Evolutionary conservation across 2,329 filamentous ascomycete species (phyloP), one percentile per base, ranked within the genome.

Genomic region (Plectosphaerella cucumerina): DNA sequence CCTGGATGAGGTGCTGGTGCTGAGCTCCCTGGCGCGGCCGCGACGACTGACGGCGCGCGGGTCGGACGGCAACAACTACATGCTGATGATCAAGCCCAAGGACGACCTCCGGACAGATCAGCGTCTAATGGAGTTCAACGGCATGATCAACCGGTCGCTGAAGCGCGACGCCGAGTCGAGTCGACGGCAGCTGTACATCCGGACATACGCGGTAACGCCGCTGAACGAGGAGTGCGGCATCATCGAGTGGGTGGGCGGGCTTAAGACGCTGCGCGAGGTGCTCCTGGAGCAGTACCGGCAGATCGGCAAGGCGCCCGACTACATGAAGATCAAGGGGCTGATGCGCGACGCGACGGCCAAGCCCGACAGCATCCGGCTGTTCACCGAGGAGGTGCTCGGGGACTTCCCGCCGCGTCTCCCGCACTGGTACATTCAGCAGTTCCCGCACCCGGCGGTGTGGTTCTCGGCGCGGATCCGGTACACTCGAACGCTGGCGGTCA

Each of bases 121-220:
- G 67, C 90, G 94, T 48, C 84, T 99, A 18, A 99, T 99, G 92
- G 95, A 99, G 65, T 99, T 99, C 76, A 99, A 97, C 66, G 85
- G 87, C 44, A 94, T 97, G 82, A 97, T 99, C 74, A 99, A 99
- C 66, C 82, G 94, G 53, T 90, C 93, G 3, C 72, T 99, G 51
- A 96, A 97, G 65, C 85, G 89, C 55, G 92, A 97, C 62, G 86
- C 92, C 2, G 92, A 97, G 64, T 89, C 91, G 15, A 95, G 89
- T 68, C 88, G 90, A 65, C 84, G 94, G 15, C 89, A 94, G 57
- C 79, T 99, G 50, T 96, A 96, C 66, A 96, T 99, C 69, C 91
- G 92, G 63, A 99, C 94, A 0, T 99, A 99, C 61, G 91, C 90
- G 6, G 95, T 99, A 12, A 96, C 93, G 5, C 95, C 94, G 2